Evolutionary conservation across 352 stramenopile genomes (phyloP).

Genomic region (Phytophthora rubi): DNA sequence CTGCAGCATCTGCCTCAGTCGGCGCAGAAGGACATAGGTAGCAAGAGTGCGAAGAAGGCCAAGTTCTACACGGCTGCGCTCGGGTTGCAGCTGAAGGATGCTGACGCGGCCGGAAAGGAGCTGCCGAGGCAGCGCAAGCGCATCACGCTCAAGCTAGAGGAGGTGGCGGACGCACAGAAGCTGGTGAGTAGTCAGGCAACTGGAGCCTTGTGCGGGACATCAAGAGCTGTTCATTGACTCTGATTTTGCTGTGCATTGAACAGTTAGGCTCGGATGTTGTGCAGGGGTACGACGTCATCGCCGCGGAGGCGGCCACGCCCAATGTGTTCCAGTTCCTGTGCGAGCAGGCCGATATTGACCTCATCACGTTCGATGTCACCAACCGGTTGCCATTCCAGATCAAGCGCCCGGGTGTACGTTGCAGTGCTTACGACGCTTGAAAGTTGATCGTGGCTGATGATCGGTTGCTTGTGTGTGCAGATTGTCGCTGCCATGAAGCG

Average conservation of each 20-base stretch:
- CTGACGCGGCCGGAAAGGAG: slow-evolving; percentile 16
- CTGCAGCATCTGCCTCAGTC: slow-evolving; percentile 43
- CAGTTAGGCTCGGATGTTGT: slow-evolving; percentile 61
- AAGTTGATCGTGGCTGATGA: not conserved
- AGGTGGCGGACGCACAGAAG: slow-evolving; percentile 65
- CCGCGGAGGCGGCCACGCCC: slow-evolving; percentile 59
- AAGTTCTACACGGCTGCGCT: slow-evolving; percentile 63
- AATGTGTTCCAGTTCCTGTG: slow-evolving; percentile 89
- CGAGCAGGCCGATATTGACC: slow-evolving; percentile 77
- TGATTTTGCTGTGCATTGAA: not conserved
- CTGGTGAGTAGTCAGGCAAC: slow-evolving; percentile 45
- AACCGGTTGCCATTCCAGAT: slow-evolving; percentile 82
- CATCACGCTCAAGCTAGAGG: slow-evolving; percentile 79
- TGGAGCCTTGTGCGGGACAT: not conserved
- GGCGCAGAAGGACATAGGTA: slow-evolving; percentile 38
- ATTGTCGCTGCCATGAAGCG: slow-evolving; percentile 77
- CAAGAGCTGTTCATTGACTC: not conserved
- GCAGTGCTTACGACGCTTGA: slow-evolving; percentile 4
- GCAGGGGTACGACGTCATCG: slow-evolving; percentile 83
- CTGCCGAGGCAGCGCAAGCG: slow-evolving; percentile 67
- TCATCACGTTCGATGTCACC: slow-evolving; percentile 86
- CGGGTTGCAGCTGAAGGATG: slow-evolving; percentile 47
- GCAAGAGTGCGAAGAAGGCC: slow-evolving; percentile 66
- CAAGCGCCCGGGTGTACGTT: slow-evolving; percentile 73
- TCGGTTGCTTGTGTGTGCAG: slow-evolving; percentile 28